These are phyloP conservation scores for Colletotrichum sp. DNA, from an alignment of 2,329 filamentous ascomycete genomes.

Conservation along the genomic window DNA sequence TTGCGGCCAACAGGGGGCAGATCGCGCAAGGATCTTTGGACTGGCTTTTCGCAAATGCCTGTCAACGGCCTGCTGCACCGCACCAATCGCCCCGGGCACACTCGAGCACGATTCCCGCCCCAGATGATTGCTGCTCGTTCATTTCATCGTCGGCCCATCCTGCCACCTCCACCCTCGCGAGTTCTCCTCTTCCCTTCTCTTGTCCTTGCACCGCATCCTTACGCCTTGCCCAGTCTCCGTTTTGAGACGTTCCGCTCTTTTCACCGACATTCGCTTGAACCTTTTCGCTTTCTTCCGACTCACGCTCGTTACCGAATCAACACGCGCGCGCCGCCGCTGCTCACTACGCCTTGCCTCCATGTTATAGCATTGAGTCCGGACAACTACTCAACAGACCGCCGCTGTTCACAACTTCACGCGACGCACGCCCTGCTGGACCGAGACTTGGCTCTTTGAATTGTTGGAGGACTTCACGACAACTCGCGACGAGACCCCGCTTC, in stretches of 20 bases:
- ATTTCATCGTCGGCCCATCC: constrained; percentile 22
- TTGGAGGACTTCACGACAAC: constrained; percentile 13
- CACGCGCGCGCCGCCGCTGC: background rate
- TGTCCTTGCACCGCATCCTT: constrained; percentile 20
- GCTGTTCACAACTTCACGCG: constrained; percentile 2
- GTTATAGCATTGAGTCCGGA: constrained; percentile 11
- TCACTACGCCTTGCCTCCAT: constrained; percentile 9
- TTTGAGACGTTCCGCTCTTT: constrained; percentile 21
- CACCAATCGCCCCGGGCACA: background rate
- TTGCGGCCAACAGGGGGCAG: background rate
- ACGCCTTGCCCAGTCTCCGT: constrained; percentile 16
- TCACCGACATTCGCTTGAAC: constrained; percentile 19
- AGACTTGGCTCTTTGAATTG: background rate
- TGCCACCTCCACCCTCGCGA: constrained; percentile 8
- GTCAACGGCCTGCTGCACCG: background rate
- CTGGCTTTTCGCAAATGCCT: background rate
- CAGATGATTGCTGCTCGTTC: constrained; percentile 5
- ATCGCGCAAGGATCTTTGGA: constrained; percentile 7
- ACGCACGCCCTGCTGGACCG: constrained; percentile 1
- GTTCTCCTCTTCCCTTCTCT: constrained; percentile 17
- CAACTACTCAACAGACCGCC: background rate
- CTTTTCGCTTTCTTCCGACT: background rate
- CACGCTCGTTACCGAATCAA: constrained; percentile 14
- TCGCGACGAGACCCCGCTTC: constrained; percentile 12
- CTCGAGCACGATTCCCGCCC: background rate